Percentiles rank a stretch among this genome's conserved stretches.
Evolutionary conservation across 2,329 filamentous ascomycete species (phyloP).

Genomic region (Pseudogymnoascus verrucosus): DNA sequence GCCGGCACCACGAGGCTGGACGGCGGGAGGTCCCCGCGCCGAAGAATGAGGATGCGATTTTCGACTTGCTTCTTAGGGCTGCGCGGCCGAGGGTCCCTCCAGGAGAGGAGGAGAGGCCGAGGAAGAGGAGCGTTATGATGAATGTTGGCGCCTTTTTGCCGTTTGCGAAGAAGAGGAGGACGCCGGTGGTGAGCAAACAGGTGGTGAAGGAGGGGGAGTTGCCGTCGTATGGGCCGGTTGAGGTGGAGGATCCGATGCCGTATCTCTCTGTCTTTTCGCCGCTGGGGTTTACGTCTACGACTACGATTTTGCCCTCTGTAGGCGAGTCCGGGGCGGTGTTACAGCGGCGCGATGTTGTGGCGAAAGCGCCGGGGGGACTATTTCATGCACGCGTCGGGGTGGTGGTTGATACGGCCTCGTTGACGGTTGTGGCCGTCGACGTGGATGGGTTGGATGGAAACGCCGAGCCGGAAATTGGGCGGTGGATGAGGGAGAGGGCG

Average conservation of each 20-base stretch:
- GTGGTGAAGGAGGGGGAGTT: conserved; percentile 34
- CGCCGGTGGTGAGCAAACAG: conserved; percentile 17
- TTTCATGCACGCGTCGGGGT: conserved; percentile 52
- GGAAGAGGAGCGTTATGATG: conserved; percentile 22
- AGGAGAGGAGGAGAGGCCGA: conserved; percentile 15
- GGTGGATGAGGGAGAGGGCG: conserved; percentile 34
- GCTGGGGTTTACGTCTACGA: conserved; percentile 50
- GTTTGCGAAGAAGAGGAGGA: conserved; percentile 20
- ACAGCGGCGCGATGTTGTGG: conserved; percentile 49
- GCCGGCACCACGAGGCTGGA: conserved; percentile 32
- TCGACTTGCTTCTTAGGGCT: conserved; percentile 21
- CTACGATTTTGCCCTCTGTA: conserved; percentile 36
- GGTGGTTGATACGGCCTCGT: conserved; percentile 45
- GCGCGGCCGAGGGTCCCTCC: conserved; percentile 15
- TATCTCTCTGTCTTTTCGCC: conserved; percentile 66
- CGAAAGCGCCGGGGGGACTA: conserved; percentile 38
- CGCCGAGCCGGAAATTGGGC: conserved; percentile 49
- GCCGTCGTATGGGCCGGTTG: conserved; percentile 56
- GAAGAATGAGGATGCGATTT: conserved; percentile 32
- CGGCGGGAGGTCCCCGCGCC: conserved; percentile 33
- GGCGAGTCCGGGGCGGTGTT: conserved; percentile 26
- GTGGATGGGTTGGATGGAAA: conserved; percentile 49
- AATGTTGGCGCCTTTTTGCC: conserved; percentile 25
- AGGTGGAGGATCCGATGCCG: conserved; percentile 55
- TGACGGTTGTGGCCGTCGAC: conserved; percentile 43